phyloP scores from a whole-genome alignment of 2,329 filamentous ascomycete genomes.

The Trichophyton mentagrophytes region DNA sequence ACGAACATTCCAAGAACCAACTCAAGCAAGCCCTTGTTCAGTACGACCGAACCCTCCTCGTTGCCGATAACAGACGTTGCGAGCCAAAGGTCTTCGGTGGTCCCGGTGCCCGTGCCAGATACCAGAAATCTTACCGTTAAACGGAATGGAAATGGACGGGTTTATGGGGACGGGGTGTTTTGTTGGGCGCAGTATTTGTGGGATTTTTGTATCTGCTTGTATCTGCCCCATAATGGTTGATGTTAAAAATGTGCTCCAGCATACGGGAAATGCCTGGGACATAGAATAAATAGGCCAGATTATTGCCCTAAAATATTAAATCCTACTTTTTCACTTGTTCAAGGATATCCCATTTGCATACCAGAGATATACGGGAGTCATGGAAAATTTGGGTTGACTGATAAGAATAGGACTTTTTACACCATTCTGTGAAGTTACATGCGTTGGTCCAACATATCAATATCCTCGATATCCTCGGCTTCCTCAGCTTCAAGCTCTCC shows the following conservation, averaged over 20 bases:
- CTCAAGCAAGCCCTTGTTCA: constrained; percentile 93
- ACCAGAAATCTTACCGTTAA: constrained; percentile 99
- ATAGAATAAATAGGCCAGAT: constrained; percentile 6
- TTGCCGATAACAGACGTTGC: constrained; percentile 97
- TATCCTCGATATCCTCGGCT: not conserved
- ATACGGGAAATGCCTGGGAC: constrained; percentile 2
- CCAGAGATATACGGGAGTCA: too few relatives aligned
- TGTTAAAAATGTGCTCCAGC: constrained; percentile 4
- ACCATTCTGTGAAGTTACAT: not conserved
- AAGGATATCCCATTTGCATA: not conserved
- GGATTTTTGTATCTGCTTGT: constrained; percentile 3
- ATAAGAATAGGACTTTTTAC: not conserved
- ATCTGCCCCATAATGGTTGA: constrained; percentile 3
- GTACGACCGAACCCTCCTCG: constrained; percentile 94
- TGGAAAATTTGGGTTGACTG: not conserved
- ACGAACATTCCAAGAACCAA: constrained; percentile 99
- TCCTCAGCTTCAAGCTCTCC: not conserved
- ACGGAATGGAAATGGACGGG: constrained; percentile 9
- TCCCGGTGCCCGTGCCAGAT: constrained; percentile 87
- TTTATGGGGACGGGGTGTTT: constrained; percentile 6
- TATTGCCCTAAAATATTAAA: constrained; percentile 5
- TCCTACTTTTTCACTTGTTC: constrained; percentile 2
- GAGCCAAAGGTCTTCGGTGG: constrained; percentile 88
- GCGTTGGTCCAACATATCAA: constrained; percentile 1
- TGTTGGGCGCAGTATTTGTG: constrained; percentile 1